phyloP scores from a whole-genome alignment of 306 rosid genomes.

The Castanea mollissima region DNA sequence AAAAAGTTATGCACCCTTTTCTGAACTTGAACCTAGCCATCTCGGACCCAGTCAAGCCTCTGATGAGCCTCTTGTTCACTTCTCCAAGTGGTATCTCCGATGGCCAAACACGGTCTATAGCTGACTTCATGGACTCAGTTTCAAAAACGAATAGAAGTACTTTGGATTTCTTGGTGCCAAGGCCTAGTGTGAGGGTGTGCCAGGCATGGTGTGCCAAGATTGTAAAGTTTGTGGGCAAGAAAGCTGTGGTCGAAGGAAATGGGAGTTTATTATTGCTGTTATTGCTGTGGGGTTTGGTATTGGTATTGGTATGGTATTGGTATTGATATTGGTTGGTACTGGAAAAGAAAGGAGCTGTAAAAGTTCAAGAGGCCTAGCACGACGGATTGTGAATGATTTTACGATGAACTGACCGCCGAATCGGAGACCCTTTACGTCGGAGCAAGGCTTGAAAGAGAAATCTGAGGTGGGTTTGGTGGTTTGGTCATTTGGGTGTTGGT shows the following conservation, averaged over 20 bases:
- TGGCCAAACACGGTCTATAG: constrained; percentile 71
- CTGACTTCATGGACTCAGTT: constrained; percentile 52
- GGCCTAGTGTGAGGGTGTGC: constrained; percentile 94
- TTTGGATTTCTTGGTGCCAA: constrained; percentile 91
- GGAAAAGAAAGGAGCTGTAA: constrained; percentile 74
- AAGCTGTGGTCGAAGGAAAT: constrained; percentile 87
- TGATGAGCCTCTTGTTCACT: constrained; percentile 74
- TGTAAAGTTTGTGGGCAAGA: constrained; percentile 89
- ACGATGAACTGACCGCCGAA: constrained; percentile 97
- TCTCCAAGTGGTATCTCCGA: constrained; percentile 82
- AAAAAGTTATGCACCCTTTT: constrained; percentile 89
- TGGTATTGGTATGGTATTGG: background rate
- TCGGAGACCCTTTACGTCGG: constrained; percentile 86
- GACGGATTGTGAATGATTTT: constrained; percentile 86
- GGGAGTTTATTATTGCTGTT: constrained; percentile 22
- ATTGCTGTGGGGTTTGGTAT: background rate
- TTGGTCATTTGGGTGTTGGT: constrained; percentile 84
- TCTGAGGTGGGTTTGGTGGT: constrained; percentile 62
- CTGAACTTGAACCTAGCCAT: constrained; percentile 97
- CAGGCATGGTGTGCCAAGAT: constrained; percentile 95
- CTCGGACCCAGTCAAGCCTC: constrained; percentile 67
- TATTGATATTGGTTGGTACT: constrained; percentile 26
- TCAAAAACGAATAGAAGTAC: constrained; percentile 82
- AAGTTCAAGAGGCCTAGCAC: constrained; percentile 72
- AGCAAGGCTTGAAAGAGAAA: constrained; percentile 83